Percentiles rank a stretch among this genome's conserved stretches.
Conservation (phyloP, 805 yeast species). For the Saturnispora bothae region DNA sequence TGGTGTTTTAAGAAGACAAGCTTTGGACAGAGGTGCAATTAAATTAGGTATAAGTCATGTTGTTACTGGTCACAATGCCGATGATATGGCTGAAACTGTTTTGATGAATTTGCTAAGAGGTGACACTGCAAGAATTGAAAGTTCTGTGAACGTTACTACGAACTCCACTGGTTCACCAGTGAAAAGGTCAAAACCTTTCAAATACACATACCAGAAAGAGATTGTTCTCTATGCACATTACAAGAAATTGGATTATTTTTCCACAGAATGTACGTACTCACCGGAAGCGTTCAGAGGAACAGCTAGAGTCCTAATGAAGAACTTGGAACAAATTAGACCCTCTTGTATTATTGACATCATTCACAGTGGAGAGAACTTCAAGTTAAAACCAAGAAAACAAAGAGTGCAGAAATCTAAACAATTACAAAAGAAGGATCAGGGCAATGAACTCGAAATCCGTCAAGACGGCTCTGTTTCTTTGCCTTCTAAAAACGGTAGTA, state of each 20-base stretch:
- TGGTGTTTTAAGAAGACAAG: conserved; percentile 95
- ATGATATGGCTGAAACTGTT: conserved; percentile 98
- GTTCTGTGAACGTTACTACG: conserved; percentile 79
- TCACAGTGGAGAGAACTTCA: conserved; percentile 83
- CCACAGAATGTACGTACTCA: conserved; percentile 96
- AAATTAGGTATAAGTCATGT: conserved; percentile 79
- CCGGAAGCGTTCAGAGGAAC: conserved; percentile 99
- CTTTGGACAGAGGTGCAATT: conserved; percentile 91
- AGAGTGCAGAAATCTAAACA: conserved; percentile 19
- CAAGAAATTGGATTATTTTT: conserved; percentile 87
- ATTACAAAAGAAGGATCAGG: conserved; percentile 28
- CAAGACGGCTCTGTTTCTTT: conserved; percentile 54
- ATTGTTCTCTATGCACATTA: conserved; percentile 96
- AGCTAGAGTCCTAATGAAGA: conserved; percentile 84
- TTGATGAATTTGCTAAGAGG: conserved; percentile 91
- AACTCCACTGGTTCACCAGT: conserved; percentile 78
- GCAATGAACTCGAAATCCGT: conserved; percentile 40
- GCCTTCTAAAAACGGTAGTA: conserved; percentile 43
- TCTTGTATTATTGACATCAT: conserved; percentile 91
- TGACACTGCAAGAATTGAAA: conserved; percentile 87
- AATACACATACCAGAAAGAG: conserved; percentile 93
- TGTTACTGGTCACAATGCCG: conserved; percentile 98
- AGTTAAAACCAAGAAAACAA: conserved; percentile 47
- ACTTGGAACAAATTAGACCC: conserved; percentile 82
- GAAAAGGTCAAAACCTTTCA: conserved; percentile 90